Base-by-base conservation (phyloP, 768 basidiomycete genomes). In the Termitomyces sp. region DNA sequence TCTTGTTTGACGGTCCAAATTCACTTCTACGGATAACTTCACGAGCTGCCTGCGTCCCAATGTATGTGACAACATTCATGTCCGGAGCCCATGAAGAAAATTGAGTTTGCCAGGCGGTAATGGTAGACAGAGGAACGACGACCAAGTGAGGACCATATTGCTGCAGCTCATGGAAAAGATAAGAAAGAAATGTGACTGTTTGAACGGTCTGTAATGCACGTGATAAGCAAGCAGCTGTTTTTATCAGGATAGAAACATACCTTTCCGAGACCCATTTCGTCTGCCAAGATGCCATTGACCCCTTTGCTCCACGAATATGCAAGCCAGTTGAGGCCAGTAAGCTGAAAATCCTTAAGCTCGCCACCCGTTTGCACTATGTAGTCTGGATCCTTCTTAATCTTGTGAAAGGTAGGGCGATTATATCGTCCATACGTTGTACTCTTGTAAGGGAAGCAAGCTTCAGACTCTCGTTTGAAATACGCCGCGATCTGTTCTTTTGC, bases 241-340 rank as follows among this genome's bases (percentile, higher is more conserved):
- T 56, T 22, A 49, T 36, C n/a, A 22, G 24, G 28, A 33, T 40
- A 58, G 18, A 63, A 59, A 36, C 64, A 47, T 61, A 90, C 82
- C 84, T 99, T 99, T 54, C 97, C 97, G 26, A 99, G 88, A 70
- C 97, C 97, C 97, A 98, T 99, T 80, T 99, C 97, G 67, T 99
- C 97, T 0, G 97, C 97, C 36, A 99, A 76, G 58, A 99, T 97
- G 20, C 97, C 97, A 68, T 98, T 98, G 65, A 96, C 90, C 9
- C 92, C 92, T 64, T 92, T 86, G 63, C 83, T 86, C 97, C 97
- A 98, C 16, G 95, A 77, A 72, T 96, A 98, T 4, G 92, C 89
- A n/a, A 99, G 80, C 97, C 97, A 99, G 69, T 99, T 99, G 61
- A 99, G 79, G 24, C 97, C 97, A 2, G 94, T 97, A 42, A 98